Percentiles rank a stretch among this genome's conserved stretches.
Conservation (phyloP, 306 rosid species). For the Castanea mollissima region DNA sequence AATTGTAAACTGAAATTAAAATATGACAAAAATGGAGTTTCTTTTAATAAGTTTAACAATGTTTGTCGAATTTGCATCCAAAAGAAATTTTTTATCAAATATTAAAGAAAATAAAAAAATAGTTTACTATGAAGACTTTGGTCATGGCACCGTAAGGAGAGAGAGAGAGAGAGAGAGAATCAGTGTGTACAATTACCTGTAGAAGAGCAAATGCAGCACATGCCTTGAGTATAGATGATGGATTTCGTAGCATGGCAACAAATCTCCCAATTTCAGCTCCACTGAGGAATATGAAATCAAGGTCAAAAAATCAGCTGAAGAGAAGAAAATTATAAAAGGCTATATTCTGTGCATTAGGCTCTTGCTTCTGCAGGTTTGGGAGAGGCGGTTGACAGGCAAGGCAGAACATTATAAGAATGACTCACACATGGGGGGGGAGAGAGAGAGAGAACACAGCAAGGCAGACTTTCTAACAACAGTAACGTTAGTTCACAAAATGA, state of each 20-base stretch:
- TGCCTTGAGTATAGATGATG: conserved; percentile 84
- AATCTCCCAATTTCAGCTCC: conserved; percentile 99
- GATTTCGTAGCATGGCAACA: conserved; percentile 86
- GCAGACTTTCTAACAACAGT: neutral
- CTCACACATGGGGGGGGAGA: neutral
- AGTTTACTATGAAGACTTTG: neutral
- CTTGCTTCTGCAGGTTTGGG: no score
- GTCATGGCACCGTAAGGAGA: neutral
- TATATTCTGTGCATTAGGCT: no score
- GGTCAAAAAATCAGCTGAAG: neutral
- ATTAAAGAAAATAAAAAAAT: neutral
- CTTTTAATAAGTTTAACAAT: neutral
- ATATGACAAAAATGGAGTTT: neutral
- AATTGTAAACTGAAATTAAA: conserved; percentile 72
- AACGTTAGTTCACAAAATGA: neutral
- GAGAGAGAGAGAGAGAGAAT: neutral
- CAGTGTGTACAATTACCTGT: conserved; percentile 54
- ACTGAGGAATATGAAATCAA: conserved; percentile 36
- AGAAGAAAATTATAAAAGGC: neutral
- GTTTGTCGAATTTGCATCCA: neutral
- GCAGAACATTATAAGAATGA: neutral
- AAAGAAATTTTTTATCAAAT: neutral
- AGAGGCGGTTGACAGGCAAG: no score
- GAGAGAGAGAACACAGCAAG: neutral
- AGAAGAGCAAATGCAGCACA: conserved; percentile 99